A percentile compares a stretch with the other conserved stretches of the same genome.
Conservation (phyloP, 768 basidiomycete genomes). For the Tricholoma terreum region DNA sequence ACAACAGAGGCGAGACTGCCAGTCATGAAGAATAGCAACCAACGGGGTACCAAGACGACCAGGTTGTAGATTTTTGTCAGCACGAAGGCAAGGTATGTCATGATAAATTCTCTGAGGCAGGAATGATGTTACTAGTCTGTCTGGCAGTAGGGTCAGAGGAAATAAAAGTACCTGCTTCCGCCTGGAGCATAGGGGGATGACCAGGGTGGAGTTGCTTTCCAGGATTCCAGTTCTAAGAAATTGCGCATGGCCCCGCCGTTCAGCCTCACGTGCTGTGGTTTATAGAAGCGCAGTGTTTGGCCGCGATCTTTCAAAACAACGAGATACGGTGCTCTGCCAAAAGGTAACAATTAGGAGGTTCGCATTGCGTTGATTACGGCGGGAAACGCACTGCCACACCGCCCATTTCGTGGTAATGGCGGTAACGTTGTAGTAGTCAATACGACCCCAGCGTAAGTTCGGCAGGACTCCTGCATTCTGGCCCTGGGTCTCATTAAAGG, state of each 20-base stretch:
- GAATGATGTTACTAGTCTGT: not conserved
- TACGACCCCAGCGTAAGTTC: constrained; percentile 76
- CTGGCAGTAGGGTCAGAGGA: not conserved
- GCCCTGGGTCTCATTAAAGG: constrained; percentile 66
- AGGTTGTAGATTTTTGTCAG: constrained; percentile 52
- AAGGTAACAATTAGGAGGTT: constrained; percentile 5
- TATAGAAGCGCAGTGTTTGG: constrained; percentile 78
- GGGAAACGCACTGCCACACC: constrained; percentile 69
- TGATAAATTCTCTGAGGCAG: constrained; percentile 56
- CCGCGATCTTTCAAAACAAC: constrained; percentile 72
- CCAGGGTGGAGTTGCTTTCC: constrained; percentile 68
- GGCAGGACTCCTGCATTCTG: constrained; percentile 59
- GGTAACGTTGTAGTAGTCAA: constrained; percentile 87
- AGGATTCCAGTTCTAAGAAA: constrained; percentile 65
- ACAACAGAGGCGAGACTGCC: constrained; percentile 66
- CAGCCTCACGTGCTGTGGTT: constrained; percentile 58
- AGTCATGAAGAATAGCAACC: constrained; percentile 64
- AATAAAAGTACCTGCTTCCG: constrained; percentile 54
- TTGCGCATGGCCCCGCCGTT: constrained; percentile 57
- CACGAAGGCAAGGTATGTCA: constrained; percentile 54
- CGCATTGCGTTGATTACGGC: not conserved
- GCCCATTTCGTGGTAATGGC: constrained; percentile 81
- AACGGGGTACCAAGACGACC: constrained; percentile 59
- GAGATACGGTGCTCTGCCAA: constrained; percentile 67
- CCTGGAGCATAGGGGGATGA: constrained; percentile 67